These are phyloP conservation scores for Rhododendron williamsianum DNA, from an alignment of 148 eudicot genomes.

Conservation along the genomic window DNA sequence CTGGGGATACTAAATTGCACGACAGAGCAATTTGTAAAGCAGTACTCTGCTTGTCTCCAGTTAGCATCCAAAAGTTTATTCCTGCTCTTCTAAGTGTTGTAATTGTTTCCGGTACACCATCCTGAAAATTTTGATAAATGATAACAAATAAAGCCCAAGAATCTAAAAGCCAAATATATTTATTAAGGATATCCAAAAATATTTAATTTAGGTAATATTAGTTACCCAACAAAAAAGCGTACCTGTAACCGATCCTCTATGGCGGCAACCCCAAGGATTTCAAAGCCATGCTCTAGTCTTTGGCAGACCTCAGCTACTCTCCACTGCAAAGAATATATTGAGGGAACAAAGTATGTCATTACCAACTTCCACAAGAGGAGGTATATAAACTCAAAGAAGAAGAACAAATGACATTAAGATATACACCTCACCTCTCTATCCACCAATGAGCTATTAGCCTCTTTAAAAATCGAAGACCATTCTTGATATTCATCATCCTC, in stretches of 20 bases:
- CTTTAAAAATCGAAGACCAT: conserved; percentile 86
- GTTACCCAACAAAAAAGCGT: neutral
- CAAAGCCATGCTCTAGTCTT: conserved; percentile 69
- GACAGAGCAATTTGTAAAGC: conserved; percentile 96
- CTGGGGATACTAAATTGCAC: conserved; percentile 94
- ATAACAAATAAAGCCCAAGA: neutral
- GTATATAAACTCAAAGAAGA: neutral
- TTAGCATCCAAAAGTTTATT: conserved; percentile 98
- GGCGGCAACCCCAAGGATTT: conserved; percentile 92
- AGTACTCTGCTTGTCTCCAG: conserved; percentile 94
- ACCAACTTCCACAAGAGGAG: neutral
- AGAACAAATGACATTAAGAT: conserved; percentile 3
- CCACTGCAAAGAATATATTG: conserved; percentile 52
- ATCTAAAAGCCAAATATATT: neutral
- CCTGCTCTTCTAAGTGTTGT: conserved; percentile 89
- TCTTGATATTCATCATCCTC: conserved; percentile 78
- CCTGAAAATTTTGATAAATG: conserved; percentile 35
- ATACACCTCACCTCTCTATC: conserved; percentile 80
- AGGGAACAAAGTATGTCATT: neutral
- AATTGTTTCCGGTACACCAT: conserved; percentile 94
- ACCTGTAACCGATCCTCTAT: conserved; percentile 98
- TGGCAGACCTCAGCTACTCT: conserved; percentile 94
- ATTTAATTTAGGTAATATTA: neutral
- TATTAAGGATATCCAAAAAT: neutral
- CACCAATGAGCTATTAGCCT: conserved; percentile 85